phyloP scores from a whole-genome alignment of 495 filamentous ascomycete species.

The Lentithecium fluviatile region DNA sequence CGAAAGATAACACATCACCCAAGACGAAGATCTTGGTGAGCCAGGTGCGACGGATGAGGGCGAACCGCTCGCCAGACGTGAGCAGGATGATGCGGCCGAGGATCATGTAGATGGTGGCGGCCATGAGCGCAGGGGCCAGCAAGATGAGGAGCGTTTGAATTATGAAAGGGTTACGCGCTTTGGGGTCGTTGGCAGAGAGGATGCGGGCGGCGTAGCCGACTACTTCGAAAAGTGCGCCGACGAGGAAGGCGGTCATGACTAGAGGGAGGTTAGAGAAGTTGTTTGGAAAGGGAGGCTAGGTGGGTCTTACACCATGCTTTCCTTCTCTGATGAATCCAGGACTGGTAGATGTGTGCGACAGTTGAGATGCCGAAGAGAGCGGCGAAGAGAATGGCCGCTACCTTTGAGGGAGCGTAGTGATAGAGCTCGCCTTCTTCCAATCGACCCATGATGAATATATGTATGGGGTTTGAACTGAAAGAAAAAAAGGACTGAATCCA shows the following conservation, averaged over 20 bases:
- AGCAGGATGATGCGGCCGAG: constrained; percentile 46
- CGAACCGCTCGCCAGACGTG: constrained; percentile 48
- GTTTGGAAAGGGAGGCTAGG: too few species aligned
- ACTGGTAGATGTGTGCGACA: constrained; percentile 48
- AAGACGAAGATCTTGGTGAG: constrained; percentile 50
- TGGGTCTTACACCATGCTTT: constrained; percentile 45
- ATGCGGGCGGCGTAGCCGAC: constrained; percentile 50
- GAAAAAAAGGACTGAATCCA: too few species aligned
- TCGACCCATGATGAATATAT: neutral
- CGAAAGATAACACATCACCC: constrained; percentile 49
- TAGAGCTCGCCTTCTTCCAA: constrained; percentile 35
- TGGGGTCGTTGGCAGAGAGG: constrained; percentile 24
- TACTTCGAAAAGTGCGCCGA: constrained; percentile 53
- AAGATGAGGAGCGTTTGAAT: constrained; percentile 45
- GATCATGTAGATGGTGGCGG: constrained; percentile 50
- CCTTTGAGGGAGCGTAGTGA: constrained; percentile 52
- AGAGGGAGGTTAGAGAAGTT: too few species aligned
- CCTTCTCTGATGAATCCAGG: constrained; percentile 39
- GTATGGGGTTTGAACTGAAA: too few species aligned
- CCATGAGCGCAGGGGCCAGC: constrained; percentile 47
- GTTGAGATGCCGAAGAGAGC: constrained; percentile 51
- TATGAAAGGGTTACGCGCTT: constrained; percentile 39
- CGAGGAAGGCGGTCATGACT: constrained; percentile 54
- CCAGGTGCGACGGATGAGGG: constrained; percentile 42
- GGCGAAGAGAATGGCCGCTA: constrained; percentile 53